These are phyloP conservation scores for Mycena sp. DNA, from an alignment of 1,284 basidiomycete species.

Conservation along the genomic window DNA sequence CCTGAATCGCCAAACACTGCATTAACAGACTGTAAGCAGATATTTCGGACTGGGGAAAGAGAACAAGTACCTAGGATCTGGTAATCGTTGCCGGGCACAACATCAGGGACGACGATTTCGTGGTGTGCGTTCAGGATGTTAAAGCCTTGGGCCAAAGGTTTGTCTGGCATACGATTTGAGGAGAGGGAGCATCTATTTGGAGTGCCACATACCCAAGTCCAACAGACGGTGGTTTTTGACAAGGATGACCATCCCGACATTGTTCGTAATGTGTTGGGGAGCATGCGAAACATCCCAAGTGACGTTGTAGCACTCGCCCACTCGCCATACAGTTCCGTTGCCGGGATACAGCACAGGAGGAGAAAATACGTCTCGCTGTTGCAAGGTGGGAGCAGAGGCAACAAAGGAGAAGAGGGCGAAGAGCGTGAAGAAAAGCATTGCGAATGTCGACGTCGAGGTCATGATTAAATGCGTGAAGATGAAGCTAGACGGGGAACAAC, in stretches of 20 bases:
- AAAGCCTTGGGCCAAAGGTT: slow-evolving; percentile 51
- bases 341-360: slow-evolving; percentile 28
- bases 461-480: slow-evolving; percentile 20
- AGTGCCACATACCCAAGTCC: slow-evolving; percentile 27
- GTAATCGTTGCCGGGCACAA: slow-evolving; percentile 50
- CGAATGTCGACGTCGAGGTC: slow-evolving; percentile 17
- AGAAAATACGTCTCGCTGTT: slow-evolving; percentile 25
- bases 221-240: slow-evolving; percentile 41
- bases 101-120: slow-evolving; percentile 51
- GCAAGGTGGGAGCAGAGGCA: slow-evolving; percentile 17
- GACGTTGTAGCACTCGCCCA: slow-evolving; percentile 46
- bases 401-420: slow-evolving; percentile 24
- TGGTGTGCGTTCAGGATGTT: slow-evolving; percentile 47
- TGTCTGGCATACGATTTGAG: slow-evolving; percentile 34
- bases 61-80: slow-evolving; percentile 53
- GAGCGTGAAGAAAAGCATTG: slow-evolving; percentile 19
- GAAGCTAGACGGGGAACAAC: slow-evolving; percentile 10
- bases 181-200: not conserved
- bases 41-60: not conserved
- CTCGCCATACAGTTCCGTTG: slow-evolving; percentile 25
- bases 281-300: slow-evolving; percentile 50
- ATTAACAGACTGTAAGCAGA: too few relatives aligned
- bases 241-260: slow-evolving; percentile 50
- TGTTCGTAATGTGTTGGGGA: slow-evolving; percentile 55
- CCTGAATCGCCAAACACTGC: too few relatives aligned